Conservation (phyloP, 805 yeast genomes). For the Blastobotrys terrestris region DNA sequence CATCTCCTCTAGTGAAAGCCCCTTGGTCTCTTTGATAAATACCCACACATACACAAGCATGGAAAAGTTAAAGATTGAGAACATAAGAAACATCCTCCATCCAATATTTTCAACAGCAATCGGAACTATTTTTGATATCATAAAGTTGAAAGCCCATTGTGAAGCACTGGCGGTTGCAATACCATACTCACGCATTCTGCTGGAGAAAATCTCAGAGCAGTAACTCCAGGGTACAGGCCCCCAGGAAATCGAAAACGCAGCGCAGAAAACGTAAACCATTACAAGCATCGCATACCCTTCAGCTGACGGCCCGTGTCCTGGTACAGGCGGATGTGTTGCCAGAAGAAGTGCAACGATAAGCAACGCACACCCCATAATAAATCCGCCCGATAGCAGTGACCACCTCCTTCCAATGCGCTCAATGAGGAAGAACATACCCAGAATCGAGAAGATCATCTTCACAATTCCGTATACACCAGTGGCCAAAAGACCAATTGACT, state of each 20-base stretch:
- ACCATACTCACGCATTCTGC: slow-evolving; percentile 34
- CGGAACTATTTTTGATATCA: slow-evolving; percentile 35
- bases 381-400: slow-evolving; percentile 15
- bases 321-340: slow-evolving; percentile 23
- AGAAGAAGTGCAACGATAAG: slow-evolving; percentile 49
- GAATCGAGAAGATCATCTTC: slow-evolving; percentile 13
- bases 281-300: slow-evolving; percentile 39
- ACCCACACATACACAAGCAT: slow-evolving; percentile 48
- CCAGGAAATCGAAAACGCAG: slow-evolving; percentile 39
- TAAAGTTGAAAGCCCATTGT: slow-evolving; percentile 45
- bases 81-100: slow-evolving; percentile 35
- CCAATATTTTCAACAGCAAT: slow-evolving; percentile 13
- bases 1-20: slow-evolving; percentile 72
- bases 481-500: slow-evolving; percentile 15
- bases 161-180: slow-evolving; percentile 69
- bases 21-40: slow-evolving; percentile 68
- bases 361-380: slow-evolving; percentile 34
- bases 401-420: slow-evolving; percentile 16
- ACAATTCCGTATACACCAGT: slow-evolving; percentile 20
- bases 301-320: slow-evolving; percentile 4
- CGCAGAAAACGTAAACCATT: slow-evolving; percentile 54
- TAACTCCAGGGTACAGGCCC: slow-evolving; percentile 20
- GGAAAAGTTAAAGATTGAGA: slow-evolving; percentile 37
- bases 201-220: slow-evolving; percentile 18
- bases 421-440: slow-evolving; percentile 10